Percentiles rank a stretch among this genome's conserved stretches.
These are phyloP conservation scores for Pseudogymnoascus sp. DNA, from an alignment of 2,329 filamentous ascomycete genomes.

Conservation along the genomic window DNA sequence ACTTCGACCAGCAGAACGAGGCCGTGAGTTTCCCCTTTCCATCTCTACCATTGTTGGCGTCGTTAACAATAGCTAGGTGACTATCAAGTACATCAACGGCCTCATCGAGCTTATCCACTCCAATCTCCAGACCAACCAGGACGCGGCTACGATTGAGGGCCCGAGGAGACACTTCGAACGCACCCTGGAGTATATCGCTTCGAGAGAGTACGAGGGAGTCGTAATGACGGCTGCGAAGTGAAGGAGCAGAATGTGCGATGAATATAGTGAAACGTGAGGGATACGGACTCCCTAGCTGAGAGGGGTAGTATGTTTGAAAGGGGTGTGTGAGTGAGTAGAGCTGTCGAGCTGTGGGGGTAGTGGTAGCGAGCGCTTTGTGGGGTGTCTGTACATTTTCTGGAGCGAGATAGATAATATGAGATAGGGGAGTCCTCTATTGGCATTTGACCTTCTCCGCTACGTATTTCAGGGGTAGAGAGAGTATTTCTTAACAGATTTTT, in stretches of 20 bases:
- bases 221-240: constrained; percentile 42
- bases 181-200: constrained; percentile 87
- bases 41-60: constrained; percentile 15
- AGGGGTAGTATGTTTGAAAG: background rate
- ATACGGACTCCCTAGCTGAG: background rate
- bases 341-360: background rate
- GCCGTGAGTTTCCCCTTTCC: constrained; percentile 51
- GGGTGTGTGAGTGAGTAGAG: background rate
- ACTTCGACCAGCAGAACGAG: constrained; percentile 98
- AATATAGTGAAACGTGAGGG: background rate
- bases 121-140: constrained; percentile 79
- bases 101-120: constrained; percentile 97
- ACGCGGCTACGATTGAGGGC: constrained; percentile 76
- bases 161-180: constrained; percentile 92
- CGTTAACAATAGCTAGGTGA: constrained; percentile 50
- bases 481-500: background rate
- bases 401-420: constrained; percentile 6
- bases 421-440: background rate
- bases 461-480: background rate
- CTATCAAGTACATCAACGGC: constrained; percentile 95
- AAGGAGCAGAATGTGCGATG: constrained; percentile 23
- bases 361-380: background rate
- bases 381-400: constrained; percentile 6
- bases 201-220: constrained; percentile 88
- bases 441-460: background rate